These are phyloP conservation scores for Termitomyces sp. DNA, from an alignment of 768 basidiomycete genomes.

Conservation along the genomic window DNA sequence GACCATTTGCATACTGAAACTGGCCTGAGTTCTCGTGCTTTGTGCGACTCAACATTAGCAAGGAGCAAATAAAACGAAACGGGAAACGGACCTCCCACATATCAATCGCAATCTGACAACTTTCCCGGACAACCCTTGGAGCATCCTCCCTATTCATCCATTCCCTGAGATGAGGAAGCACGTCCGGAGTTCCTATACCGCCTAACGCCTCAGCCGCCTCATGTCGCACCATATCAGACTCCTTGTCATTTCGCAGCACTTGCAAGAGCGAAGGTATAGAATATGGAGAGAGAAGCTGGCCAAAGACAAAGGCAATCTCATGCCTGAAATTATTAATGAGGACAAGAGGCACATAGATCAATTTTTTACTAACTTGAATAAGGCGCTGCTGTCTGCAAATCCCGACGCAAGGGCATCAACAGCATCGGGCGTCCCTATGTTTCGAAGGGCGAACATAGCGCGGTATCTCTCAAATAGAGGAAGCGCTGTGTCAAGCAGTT, in stretches of 20 bases:
- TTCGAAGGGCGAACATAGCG: constrained; percentile 96
- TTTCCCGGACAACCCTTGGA: constrained; percentile 88
- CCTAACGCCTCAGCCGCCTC: constrained; percentile 98
- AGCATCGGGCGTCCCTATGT: constrained; percentile 80
- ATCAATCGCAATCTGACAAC: constrained; percentile 93
- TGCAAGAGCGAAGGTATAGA: constrained; percentile 80
- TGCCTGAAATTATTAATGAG: constrained; percentile 46
- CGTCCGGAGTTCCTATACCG: constrained; percentile 93
- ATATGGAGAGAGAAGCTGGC: constrained; percentile 85
- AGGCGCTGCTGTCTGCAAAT: constrained; percentile 80
- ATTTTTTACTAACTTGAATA: constrained; percentile 76
- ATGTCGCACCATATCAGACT: constrained; percentile 96
- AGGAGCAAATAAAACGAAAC: not conserved
- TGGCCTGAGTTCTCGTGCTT: constrained; percentile 79
- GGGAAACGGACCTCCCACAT: constrained; percentile 81
- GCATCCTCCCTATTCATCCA: constrained; percentile 77
- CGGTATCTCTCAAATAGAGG: constrained; percentile 92
- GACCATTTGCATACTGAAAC: constrained; percentile 67
- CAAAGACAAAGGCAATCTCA: constrained; percentile 98
- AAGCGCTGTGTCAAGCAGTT: constrained; percentile 58
- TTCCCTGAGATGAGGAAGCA: constrained; percentile 79
- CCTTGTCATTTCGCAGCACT: constrained; percentile 65
- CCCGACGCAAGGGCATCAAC: constrained; percentile 90
- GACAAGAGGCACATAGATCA: not conserved
- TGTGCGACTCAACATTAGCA: not conserved